Evolutionary conservation across 2,329 filamentous ascomycete genomes (phyloP).

Genomic region (Pseudogymnoascus sp.): DNA sequence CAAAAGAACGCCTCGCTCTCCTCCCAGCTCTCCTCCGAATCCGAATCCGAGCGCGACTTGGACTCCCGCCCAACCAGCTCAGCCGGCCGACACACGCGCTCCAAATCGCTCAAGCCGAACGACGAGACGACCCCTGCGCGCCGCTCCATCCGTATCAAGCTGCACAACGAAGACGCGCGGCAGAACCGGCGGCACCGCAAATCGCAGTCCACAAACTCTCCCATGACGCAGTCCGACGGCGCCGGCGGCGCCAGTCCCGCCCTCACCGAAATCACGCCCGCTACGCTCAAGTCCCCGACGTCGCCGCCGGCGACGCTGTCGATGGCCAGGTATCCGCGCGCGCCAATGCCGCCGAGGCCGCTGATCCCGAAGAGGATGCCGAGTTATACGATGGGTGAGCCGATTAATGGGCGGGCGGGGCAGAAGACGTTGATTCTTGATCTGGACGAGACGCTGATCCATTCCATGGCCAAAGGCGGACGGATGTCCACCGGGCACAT

Average conservation of each 20-base stretch:
- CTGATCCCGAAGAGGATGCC: constrained; percentile 83
- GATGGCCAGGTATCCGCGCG: constrained; percentile 83
- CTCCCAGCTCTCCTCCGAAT: constrained; percentile 55
- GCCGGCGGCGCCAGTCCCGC: constrained; percentile 27
- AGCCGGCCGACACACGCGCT: constrained; percentile 47
- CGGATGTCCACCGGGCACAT: constrained; percentile 96
- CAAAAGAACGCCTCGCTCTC: constrained; percentile 29
- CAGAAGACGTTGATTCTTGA: constrained; percentile 94
- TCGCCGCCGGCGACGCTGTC: constrained; percentile 61
- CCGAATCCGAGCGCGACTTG: constrained; percentile 50
- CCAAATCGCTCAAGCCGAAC: constrained; percentile 37
- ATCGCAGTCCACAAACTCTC: constrained; percentile 40
- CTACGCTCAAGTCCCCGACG: constrained; percentile 87
- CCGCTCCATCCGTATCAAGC: constrained; percentile 82
- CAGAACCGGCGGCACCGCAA: constrained; percentile 65
- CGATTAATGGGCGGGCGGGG: constrained; percentile 44
- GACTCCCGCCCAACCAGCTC: constrained; percentile 14
- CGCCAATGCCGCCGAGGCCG: constrained; percentile 79
- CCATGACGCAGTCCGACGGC: constrained; percentile 35
- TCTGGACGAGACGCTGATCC: constrained; percentile 93
- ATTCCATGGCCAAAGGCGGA: constrained; percentile 94
- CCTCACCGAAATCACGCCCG: constrained; percentile 52
- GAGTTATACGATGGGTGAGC: constrained; percentile 60
- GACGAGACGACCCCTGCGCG: constrained; percentile 62
- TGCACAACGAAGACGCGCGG: constrained; percentile 70